These are phyloP conservation scores for Cardamine occulta DNA, from an alignment of 345 rosid genomes.

Conservation along the genomic window DNA sequence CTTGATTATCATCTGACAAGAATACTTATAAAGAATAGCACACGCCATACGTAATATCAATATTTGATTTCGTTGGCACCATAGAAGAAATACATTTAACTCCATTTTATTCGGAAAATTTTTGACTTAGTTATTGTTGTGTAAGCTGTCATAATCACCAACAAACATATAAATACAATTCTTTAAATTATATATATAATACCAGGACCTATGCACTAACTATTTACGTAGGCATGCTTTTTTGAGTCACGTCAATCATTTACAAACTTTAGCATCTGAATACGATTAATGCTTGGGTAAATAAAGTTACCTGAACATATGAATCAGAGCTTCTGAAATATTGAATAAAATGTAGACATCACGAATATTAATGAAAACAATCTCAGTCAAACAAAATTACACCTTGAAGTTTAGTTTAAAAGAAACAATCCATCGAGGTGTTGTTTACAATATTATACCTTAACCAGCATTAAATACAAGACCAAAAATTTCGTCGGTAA, in stretches of 20 bases:
- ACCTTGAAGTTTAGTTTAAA: background rate
- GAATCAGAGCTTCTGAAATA: constrained; percentile 46
- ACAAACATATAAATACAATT: constrained; percentile 27
- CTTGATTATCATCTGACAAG: constrained; percentile 4
- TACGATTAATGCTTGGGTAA: constrained; percentile 35
- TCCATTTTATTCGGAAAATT: background rate
- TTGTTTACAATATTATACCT: background rate
- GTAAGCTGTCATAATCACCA: constrained; percentile 22
- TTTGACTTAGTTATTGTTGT: background rate
- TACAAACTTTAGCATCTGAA: constrained; percentile 45
- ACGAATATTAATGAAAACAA: constrained; percentile 6
- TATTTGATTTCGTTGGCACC: background rate
- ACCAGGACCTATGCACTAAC: constrained; percentile 8
- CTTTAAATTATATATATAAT: background rate
- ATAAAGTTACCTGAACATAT: constrained; percentile 43
- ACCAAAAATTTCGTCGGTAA: background rate
- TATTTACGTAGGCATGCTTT: constrained; percentile 43
- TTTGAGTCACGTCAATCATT: constrained; percentile 45
- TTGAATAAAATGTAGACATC: constrained; percentile 26
- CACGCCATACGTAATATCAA: background rate
- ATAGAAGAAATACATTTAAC: background rate
- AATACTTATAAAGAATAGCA: background rate
- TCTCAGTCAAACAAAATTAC: constrained; percentile 23
- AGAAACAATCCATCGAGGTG: background rate
- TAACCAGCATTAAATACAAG: background rate